Evolutionary conservation across 1,284 basidiomycete genomes (phyloP).

Genomic region (Microbotryum lychnidis-dioicae): DNA sequence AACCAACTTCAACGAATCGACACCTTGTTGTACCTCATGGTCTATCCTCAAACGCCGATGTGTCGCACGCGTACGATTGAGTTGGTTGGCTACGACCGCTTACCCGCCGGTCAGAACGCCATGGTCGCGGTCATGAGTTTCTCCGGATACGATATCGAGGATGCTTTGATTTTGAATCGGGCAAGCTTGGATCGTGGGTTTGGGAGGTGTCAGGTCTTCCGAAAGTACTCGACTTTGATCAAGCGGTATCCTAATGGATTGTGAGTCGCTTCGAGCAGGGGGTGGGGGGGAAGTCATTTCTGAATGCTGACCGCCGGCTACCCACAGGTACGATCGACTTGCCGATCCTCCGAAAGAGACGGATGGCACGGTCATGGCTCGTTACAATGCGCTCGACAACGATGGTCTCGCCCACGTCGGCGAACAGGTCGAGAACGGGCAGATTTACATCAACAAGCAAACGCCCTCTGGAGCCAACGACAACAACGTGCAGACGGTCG

Average conservation of each 20-base stretch:
- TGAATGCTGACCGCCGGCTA: constrained; percentile 1
- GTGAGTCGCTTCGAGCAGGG: constrained; percentile 48
- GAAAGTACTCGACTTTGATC: constrained; percentile 89
- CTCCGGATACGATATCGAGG: constrained; percentile 99
- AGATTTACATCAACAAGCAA: constrained; percentile 96
- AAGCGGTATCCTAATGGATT: constrained; percentile 96
- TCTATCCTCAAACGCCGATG: constrained; percentile 99
- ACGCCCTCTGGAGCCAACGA: constrained; percentile 79
- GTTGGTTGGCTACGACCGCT: constrained; percentile 87
- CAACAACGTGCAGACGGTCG: constrained; percentile 47
- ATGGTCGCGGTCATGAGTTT: constrained; percentile 99
- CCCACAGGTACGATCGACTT: constrained; percentile 72
- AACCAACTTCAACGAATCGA: constrained; percentile 98
- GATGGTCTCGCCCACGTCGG: constrained; percentile 95
- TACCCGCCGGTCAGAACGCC: constrained; percentile 97
- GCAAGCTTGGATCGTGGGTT: constrained; percentile 95
- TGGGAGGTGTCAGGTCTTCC: constrained; percentile 91
- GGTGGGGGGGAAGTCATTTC: neutral
- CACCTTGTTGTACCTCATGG: constrained; percentile 93
- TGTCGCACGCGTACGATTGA: constrained; percentile 99
- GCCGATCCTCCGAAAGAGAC: constrained; percentile 85
- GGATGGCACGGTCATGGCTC: constrained; percentile 58
- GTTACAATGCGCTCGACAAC: constrained; percentile 79
- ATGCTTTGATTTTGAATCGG: constrained; percentile 94
- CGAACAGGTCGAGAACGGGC: constrained; percentile 83